Evolutionary conservation across 768 basidiomycete genomes (phyloP).

Genomic region (Inosperma sp.): DNA sequence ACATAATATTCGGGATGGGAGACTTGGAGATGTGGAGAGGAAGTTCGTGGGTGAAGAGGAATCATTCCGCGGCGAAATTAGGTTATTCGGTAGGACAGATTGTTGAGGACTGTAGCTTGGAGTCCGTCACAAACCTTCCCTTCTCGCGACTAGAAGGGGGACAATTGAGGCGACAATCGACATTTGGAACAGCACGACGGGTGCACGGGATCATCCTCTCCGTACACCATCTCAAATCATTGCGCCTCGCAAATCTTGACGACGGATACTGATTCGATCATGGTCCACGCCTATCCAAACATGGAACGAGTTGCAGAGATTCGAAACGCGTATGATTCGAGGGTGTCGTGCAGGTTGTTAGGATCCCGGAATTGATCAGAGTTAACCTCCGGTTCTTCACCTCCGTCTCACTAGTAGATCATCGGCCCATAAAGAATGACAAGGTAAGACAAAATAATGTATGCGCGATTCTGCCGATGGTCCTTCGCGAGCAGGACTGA

Average conservation of each 20-base stretch:
- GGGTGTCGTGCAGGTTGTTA: conserved; percentile 84
- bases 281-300: conserved; percentile 82
- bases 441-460: no score
- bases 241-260: conserved; percentile 79
- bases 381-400: no score
- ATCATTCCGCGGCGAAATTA: conserved; percentile 83
- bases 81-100: neutral
- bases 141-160: conserved; percentile 91
- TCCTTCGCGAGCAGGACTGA: no score
- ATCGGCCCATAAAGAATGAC: no score
- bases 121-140: conserved; percentile 91
- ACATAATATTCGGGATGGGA: conserved; percentile 97
- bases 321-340: conserved; percentile 87
- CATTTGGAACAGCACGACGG: conserved; percentile 89
- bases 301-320: conserved; percentile 79
- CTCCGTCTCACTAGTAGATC: no score
- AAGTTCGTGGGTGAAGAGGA: conserved; percentile 72
- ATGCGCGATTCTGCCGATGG: no score
- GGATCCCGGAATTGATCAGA: conserved; percentile 84
- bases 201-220: conserved; percentile 83
- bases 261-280: conserved; percentile 81
- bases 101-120: conserved; percentile 82
- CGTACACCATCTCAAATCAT: conserved; percentile 90
- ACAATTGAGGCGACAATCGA: conserved; percentile 90
- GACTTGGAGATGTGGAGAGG: conserved; percentile 56